phyloP scores from a whole-genome alignment of 2,329 filamentous ascomycete species.

The Stromatinia cepivora region DNA sequence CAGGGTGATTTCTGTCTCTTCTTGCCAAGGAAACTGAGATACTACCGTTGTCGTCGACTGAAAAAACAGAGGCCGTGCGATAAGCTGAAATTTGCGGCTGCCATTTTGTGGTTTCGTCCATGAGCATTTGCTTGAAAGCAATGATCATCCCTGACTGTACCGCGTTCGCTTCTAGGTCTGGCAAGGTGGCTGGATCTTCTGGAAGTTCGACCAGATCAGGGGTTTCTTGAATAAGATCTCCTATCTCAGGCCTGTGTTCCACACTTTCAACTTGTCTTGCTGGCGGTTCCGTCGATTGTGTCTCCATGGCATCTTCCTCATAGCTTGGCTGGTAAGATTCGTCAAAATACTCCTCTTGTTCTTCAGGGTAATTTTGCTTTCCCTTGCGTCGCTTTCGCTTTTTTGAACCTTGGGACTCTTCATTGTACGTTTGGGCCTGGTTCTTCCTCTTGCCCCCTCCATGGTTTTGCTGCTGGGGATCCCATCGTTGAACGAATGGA shows the following conservation, averaged over 20 bases:
- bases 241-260: conserved; percentile 34
- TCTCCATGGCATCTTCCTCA: conserved; percentile 39
- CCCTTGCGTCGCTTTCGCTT: conserved; percentile 52
- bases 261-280: conserved; percentile 27
- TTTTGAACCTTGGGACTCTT: conserved; percentile 44
- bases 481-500: conserved; percentile 88
- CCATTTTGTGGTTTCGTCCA: conserved; percentile 64
- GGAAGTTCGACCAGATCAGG: conserved; percentile 66
- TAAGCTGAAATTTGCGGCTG: conserved; percentile 63
- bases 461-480: conserved; percentile 65
- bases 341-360: conserved; percentile 44
- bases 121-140: conserved; percentile 64
- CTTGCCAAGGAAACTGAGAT: conserved; percentile 67
- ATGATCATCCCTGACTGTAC: conserved; percentile 62
- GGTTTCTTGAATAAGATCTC: conserved; percentile 36
- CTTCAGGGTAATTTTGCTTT: conserved; percentile 46
- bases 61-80: conserved; percentile 65
- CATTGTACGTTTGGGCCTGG: conserved; percentile 46
- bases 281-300: conserved; percentile 32
- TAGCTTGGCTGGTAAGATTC: conserved; percentile 37
- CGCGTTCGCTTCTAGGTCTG: conserved; percentile 50
- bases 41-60: conserved; percentile 51
- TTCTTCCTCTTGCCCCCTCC: conserved; percentile 52
- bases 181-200: conserved; percentile 54
- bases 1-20: conserved; percentile 61